Evolutionary conservation across 208 protist genomes (phyloP).

Genomic region (Trypanosoma melophagium): DNA sequence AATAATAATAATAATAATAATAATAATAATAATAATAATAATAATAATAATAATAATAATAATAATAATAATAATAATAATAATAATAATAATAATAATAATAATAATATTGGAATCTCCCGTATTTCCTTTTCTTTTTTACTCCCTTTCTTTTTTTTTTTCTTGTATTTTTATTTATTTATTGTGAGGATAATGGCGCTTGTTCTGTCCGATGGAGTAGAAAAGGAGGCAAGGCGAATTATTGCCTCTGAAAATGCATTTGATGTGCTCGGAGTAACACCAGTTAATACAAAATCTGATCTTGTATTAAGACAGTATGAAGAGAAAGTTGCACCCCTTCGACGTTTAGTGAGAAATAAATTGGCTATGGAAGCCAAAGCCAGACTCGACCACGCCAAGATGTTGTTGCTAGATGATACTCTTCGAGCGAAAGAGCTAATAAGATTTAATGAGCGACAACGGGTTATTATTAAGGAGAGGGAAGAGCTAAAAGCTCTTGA

Average conservation of each 20-base stretch:
- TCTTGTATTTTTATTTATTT: conserved; percentile 19
- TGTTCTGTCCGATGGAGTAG: conserved; percentile 55
- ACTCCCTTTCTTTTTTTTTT: conserved; percentile 23
- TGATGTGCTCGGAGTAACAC: conserved; percentile 68
- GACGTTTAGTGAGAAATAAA: conserved; percentile 71
- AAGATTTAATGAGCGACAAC: conserved; percentile 36
- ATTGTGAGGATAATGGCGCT: conserved; percentile 59
- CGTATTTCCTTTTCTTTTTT: conserved; percentile 16
- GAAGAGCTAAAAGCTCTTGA: conserved; percentile 61
- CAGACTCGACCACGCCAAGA: conserved; percentile 75
- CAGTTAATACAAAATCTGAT: conserved; percentile 45
- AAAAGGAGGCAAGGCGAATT: conserved; percentile 71
- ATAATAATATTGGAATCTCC: too few species aligned
- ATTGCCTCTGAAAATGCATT: conserved; percentile 69
- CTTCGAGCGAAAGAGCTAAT: conserved; percentile 58
- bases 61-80: too few species aligned
- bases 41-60: too few species aligned
- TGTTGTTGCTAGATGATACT: conserved; percentile 63
- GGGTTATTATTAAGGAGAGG: conserved; percentile 30
- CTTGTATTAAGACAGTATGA: conserved; percentile 57
- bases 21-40: too few species aligned
- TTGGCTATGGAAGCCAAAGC: conserved; percentile 76
- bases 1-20: not conserved
- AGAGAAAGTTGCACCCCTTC: conserved; percentile 60
- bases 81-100: too few species aligned